Percentiles rank a stretch among this genome's conserved stretches.
Evolutionary conservation across 2,329 filamentous ascomycete genomes (phyloP).

Genomic region (Seiridium unicorne): DNA sequence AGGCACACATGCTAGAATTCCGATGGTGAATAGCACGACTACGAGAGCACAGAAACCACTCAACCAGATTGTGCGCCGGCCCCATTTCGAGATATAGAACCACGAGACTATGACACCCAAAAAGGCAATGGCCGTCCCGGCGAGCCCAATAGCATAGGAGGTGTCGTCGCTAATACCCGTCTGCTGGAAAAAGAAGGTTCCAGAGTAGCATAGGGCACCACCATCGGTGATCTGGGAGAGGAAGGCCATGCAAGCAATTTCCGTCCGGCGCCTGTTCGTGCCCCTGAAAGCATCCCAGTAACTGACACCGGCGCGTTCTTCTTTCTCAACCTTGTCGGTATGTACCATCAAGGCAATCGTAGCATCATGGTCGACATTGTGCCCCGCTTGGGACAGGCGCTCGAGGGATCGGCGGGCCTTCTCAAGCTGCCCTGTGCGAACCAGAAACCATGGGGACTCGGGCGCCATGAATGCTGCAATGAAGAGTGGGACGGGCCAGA

Average conservation of each 20-base stretch:
- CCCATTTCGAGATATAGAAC: conserved; percentile 26
- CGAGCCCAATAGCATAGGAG: conserved; percentile 29
- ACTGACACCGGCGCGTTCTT: conserved; percentile 33
- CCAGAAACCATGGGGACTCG: conserved; percentile 13
- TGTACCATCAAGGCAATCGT: conserved; percentile 40
- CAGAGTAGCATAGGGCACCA: conserved; percentile 37
- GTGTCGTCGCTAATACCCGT: conserved; percentile 35
- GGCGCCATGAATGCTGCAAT: conserved; percentile 7
- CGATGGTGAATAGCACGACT: conserved; percentile 30
- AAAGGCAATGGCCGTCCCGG: conserved; percentile 8
- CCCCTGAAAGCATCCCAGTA: conserved; percentile 48
- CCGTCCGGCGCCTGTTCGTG: conserved; percentile 42
- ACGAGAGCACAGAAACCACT: conserved; percentile 31
- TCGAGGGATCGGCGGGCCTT: conserved; percentile 6
- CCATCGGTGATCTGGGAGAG: conserved; percentile 41
- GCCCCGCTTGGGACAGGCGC: not conserved
- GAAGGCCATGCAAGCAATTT: conserved; percentile 41
- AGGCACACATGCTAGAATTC: conserved; percentile 33
- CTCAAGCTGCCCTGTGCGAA: conserved; percentile 18
- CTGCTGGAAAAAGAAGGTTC: conserved; percentile 46
- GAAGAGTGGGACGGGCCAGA: conserved; percentile 27
- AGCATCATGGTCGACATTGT: conserved; percentile 30
- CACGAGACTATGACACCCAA: conserved; percentile 34
- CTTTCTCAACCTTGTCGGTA: conserved; percentile 44
- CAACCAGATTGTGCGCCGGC: conserved; percentile 32